phyloP scores from a whole-genome alignment of 192 early-diverging fungal genomes.

The Rhizoclosmatium globosum region DNA sequence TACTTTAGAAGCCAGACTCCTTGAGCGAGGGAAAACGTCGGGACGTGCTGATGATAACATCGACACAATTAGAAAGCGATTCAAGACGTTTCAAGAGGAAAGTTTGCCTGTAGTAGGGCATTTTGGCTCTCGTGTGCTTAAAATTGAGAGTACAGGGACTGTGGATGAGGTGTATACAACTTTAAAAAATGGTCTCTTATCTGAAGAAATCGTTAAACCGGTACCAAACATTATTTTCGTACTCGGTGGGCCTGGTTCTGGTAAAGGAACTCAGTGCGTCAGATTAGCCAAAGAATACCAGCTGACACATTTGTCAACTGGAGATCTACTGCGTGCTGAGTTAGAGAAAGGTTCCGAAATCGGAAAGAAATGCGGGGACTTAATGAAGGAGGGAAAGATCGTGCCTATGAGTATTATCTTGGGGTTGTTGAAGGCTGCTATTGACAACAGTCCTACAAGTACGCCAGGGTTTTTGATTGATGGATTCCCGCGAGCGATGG shows the following conservation, averaged over 20 bases:
- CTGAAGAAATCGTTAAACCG: conserved; percentile 3
- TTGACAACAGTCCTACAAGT: conserved; percentile 23
- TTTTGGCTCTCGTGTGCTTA: conserved; percentile 40
- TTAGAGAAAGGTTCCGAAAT: conserved; percentile 51
- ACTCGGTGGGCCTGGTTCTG: conserved; percentile 60
- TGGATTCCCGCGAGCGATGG: conserved; percentile 70
- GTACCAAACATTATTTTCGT: conserved; percentile 58
- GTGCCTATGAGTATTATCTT: conserved; percentile 56
- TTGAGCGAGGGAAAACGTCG: conserved; percentile 65
- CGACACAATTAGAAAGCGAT: conserved; percentile 61
- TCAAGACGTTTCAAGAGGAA: conserved; percentile 51
- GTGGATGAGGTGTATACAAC: conserved; percentile 20
- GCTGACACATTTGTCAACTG: conserved; percentile 63
- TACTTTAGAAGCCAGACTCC: conserved; percentile 49
- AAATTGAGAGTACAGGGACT: conserved; percentile 32
- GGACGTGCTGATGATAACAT: conserved; percentile 69
- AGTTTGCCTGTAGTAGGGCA: conserved; percentile 55
- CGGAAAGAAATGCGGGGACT: conserved; percentile 49
- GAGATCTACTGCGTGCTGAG: conserved; percentile 70
- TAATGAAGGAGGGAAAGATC: conserved; percentile 71
- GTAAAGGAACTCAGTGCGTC: conserved; percentile 67
- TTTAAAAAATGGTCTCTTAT: background rate
- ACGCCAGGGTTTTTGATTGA: conserved; percentile 64
- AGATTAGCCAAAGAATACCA: conserved; percentile 49
- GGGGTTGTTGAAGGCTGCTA: conserved; percentile 41